Evolutionary conservation across 176 grass and related monocot species (phyloP).

Genomic region (Zoysia pacifica): DNA sequence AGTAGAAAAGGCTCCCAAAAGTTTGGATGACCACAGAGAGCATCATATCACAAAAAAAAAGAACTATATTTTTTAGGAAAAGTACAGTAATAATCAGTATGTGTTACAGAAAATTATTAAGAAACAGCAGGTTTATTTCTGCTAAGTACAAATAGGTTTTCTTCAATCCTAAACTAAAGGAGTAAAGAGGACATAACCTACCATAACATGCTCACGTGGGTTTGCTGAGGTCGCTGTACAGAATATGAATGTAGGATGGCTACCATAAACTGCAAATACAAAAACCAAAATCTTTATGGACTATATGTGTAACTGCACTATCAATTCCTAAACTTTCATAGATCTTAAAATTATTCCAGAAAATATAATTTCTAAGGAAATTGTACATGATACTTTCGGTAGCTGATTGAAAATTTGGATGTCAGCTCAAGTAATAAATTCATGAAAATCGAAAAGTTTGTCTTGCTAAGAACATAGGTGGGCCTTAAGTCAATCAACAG

Average conservation of each 20-base stretch:
- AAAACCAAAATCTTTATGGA: constrained; percentile 19
- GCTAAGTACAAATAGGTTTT: constrained; percentile 5
- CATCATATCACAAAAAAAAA: not conserved
- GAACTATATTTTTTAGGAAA: not conserved
- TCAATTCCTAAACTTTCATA: constrained; percentile 28
- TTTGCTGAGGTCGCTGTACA: constrained; percentile 97
- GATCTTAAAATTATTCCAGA: constrained; percentile 17
- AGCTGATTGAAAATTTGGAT: not conserved
- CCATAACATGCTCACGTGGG: constrained; percentile 90
- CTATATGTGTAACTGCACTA: constrained; percentile 23
- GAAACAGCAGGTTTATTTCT: not conserved
- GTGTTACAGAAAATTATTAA: constrained; percentile 3
- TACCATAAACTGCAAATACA: constrained; percentile 74
- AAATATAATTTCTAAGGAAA: not conserved
- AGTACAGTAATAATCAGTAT: not conserved
- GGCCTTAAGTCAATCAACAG: constrained; percentile 29
- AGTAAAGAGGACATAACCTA: constrained; percentile 45
- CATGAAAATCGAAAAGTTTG: not conserved
- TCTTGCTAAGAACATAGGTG: constrained; percentile 10
- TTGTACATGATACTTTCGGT: not conserved
- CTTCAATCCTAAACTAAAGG: constrained; percentile 17
- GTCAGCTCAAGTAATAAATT: constrained; percentile 20
- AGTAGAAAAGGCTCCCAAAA: not conserved
- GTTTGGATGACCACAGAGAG: not conserved
- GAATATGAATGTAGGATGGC: constrained; percentile 79